Percentiles rank a stretch among this genome's conserved stretches.
These are phyloP conservation scores for Gleditsia sinensis DNA, from an alignment of 306 rosid species.

Conservation along the genomic window DNA sequence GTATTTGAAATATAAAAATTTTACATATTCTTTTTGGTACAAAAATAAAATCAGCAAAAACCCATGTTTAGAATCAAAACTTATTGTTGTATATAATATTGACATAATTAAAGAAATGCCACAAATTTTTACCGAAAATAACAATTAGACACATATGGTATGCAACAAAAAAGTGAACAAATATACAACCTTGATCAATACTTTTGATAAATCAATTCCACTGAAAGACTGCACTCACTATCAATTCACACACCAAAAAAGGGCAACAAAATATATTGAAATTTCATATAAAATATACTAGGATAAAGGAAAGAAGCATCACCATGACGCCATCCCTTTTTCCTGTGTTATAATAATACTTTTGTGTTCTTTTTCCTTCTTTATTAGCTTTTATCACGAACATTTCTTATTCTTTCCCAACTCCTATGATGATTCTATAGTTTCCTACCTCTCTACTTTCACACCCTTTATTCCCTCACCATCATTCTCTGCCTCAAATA, in stretches of 20 bases:
- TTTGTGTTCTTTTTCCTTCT: constrained; percentile 3
- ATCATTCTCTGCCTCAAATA: constrained; percentile 7
- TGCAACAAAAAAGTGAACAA: no score
- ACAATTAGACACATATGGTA: no score
- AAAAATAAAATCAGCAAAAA: neutral
- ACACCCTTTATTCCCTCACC: constrained; percentile 14
- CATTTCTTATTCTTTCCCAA: constrained; percentile 34
- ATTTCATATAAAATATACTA: no score
- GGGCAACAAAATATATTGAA: no score
- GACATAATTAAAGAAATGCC: neutral
- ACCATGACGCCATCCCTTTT: neutral
- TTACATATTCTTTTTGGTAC: neutral
- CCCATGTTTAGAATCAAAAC: neutral
- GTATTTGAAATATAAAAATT: neutral
- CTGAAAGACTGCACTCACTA: no score
- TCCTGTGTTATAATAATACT: neutral
- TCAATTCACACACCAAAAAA: no score
- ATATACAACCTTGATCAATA: no score
- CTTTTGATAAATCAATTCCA: no score
- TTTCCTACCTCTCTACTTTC: constrained; percentile 36
- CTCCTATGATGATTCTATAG: constrained; percentile 42
- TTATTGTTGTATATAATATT: neutral
- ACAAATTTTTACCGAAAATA: neutral
- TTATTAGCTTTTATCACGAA: constrained; percentile 4
- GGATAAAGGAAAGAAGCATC: neutral